phyloP scores from a whole-genome alignment of 2,329 filamentous ascomycete species.

The Stagonosporopsis chrysanthemi region DNA sequence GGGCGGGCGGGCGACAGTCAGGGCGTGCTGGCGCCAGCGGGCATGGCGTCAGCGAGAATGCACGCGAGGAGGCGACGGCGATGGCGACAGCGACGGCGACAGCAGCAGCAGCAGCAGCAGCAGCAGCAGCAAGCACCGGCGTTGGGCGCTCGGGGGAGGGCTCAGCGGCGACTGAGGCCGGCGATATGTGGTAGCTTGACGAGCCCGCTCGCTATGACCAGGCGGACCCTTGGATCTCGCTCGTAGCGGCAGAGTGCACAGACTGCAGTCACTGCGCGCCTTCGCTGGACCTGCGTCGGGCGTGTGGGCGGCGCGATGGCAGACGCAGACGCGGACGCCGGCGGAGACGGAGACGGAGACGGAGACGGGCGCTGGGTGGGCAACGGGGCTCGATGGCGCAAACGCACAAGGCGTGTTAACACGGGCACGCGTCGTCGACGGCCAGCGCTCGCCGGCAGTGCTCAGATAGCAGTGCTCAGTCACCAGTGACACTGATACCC shows the following conservation, averaged over 20 bases:
- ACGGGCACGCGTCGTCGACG: no score
- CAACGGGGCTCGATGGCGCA: no score
- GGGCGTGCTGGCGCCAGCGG: constrained; percentile 4
- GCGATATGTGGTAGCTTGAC: constrained; percentile 17
- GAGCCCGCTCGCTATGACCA: constrained; percentile 12
- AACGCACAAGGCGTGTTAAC: no score
- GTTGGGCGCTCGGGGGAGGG: constrained; percentile 4
- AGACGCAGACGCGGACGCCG: neutral
- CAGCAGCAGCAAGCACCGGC: constrained; percentile 5
- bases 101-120: neutral
- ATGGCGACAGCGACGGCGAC: neutral
- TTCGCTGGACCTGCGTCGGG: constrained; percentile 13
- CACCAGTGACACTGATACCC: no score
- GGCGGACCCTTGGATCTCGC: constrained; percentile 12
- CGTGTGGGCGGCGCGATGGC: constrained; percentile 5
- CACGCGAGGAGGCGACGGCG: constrained; percentile 9
- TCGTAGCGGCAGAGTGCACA: constrained; percentile 10
- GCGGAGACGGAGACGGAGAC: no score
- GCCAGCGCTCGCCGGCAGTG: no score
- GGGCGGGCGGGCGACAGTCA: constrained; percentile 6
- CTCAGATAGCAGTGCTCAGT: no score
- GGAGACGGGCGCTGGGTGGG: no score
- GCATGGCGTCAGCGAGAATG: constrained; percentile 17
- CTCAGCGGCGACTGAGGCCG: constrained; percentile 10
- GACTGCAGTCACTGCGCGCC: constrained; percentile 15